phyloP scores from a whole-genome alignment of 768 basidiomycete genomes.

The Russula virescens region DNA sequence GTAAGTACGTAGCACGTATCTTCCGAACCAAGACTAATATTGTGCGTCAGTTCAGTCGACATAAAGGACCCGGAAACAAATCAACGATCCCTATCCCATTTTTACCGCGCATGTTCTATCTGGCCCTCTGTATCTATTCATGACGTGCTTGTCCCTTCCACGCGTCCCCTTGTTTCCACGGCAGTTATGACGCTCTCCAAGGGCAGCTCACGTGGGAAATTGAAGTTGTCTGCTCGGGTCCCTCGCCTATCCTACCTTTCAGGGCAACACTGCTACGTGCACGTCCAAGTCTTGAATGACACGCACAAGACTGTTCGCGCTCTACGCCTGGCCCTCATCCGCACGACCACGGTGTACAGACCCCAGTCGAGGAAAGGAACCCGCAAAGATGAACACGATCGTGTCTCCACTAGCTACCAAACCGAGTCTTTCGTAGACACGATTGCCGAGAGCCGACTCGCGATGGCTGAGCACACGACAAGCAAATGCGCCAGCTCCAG shows the following conservation, averaged over 20 bases:
- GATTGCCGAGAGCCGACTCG: constrained; percentile 58
- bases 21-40: neutral
- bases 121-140: constrained; percentile 70
- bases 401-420: constrained; percentile 56
- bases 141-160: constrained; percentile 52
- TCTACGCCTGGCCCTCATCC: constrained; percentile 55
- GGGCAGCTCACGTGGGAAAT: constrained; percentile 45
- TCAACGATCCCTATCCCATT: constrained; percentile 76
- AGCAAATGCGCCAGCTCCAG: constrained; percentile 71
- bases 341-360: constrained; percentile 62
- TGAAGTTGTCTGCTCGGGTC: constrained; percentile 59
- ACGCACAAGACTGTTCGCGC: constrained; percentile 63
- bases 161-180: constrained; percentile 53
- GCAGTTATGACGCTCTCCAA: constrained; percentile 51
- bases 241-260: constrained; percentile 76
- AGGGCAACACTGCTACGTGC: constrained; percentile 70
- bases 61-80: constrained; percentile 58
- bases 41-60: constrained; percentile 54
- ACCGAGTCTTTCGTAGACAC: constrained; percentile 56
- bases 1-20: constrained; percentile 38
- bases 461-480: constrained; percentile 56
- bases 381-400: constrained; percentile 24
- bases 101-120: constrained; percentile 76
- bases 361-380: constrained; percentile 40
- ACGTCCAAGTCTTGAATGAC: constrained; percentile 59